Evolutionary conservation across 2,329 filamentous ascomycete species (phyloP).

Genomic region (Chrysoporthe austroafricana): DNA sequence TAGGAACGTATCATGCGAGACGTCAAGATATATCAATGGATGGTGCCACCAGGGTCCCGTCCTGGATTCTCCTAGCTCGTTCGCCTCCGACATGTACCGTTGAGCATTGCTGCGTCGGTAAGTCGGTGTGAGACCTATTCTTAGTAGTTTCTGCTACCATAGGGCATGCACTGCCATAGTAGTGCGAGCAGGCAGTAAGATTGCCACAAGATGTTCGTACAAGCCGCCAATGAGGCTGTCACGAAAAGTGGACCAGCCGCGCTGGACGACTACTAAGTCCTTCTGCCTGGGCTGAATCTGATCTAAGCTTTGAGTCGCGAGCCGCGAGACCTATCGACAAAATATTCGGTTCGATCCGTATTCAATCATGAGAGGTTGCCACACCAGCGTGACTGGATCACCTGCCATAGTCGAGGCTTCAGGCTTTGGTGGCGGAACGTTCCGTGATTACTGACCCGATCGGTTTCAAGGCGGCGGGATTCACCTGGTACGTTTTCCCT

Average conservation of each 20-base stretch:
- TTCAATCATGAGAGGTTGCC: background rate
- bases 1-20: background rate
- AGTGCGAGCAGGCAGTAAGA: constrained; percentile 1
- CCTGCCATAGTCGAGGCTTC: too few species aligned
- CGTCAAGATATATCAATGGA: background rate
- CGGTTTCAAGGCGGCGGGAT: too few species aligned
- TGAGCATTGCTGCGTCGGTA: background rate
- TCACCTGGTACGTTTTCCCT: too few species aligned
- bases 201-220: background rate
- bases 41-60: background rate
- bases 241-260: background rate
- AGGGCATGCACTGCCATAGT: background rate
- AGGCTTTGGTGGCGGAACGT: background rate
- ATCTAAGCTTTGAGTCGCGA: background rate
- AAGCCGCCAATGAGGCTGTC: background rate
- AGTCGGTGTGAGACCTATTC: background rate
- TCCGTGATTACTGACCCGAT: background rate
- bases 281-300: background rate
- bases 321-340: background rate
- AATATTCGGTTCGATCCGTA: too few species aligned
- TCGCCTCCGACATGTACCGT: background rate
- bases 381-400: background rate
- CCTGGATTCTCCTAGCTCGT: background rate
- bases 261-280: background rate
- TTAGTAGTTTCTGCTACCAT: background rate